Evolutionary conservation across 495 filamentous ascomycete species (phyloP).

Genomic region (Talaromyces borbonicus): DNA sequence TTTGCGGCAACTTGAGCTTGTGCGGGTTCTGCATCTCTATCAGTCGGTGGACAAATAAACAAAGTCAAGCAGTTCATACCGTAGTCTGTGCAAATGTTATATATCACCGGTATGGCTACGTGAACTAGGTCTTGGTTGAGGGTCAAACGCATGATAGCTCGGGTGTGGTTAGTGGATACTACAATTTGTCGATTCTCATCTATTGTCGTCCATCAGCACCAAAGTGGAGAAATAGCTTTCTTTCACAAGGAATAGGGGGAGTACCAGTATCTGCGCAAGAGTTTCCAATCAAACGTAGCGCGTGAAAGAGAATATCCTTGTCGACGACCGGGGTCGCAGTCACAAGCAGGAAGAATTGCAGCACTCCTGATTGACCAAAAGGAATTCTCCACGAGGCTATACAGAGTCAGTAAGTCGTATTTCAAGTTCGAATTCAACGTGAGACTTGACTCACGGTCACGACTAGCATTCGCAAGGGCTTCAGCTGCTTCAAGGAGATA

Average conservation of each 20-base stretch:
- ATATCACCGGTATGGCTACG: constrained; percentile 57
- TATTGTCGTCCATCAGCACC: constrained; percentile 21
- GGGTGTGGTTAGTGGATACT: constrained; percentile 46
- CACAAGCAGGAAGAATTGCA: constrained; percentile 54
- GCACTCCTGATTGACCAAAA: constrained; percentile 56
- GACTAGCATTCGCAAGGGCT: constrained; percentile 54
- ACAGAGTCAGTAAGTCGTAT: constrained; percentile 10
- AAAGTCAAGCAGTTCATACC: constrained; percentile 32
- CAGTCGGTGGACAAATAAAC: constrained; percentile 10
- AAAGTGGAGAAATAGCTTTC: too few species aligned
- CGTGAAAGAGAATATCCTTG: constrained; percentile 36
- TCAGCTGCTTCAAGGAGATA: constrained; percentile 45
- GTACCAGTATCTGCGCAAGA: constrained; percentile 70
- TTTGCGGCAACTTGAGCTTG: constrained; percentile 52
- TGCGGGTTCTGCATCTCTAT: constrained; percentile 32
- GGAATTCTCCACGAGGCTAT: constrained; percentile 53
- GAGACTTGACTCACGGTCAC: constrained; percentile 44
- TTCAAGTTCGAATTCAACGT: constrained; percentile 6
- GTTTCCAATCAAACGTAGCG: constrained; percentile 64
- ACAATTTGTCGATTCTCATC: constrained; percentile 66
- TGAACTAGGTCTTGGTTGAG: constrained; percentile 38
- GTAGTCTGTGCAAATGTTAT: constrained; percentile 67
- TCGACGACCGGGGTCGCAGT: constrained; percentile 31
- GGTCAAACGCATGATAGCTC: constrained; percentile 44
- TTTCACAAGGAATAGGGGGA: background rate